Conservation (phyloP, 495 filamentous ascomycete genomes). For the Penicillium parvum region DNA sequence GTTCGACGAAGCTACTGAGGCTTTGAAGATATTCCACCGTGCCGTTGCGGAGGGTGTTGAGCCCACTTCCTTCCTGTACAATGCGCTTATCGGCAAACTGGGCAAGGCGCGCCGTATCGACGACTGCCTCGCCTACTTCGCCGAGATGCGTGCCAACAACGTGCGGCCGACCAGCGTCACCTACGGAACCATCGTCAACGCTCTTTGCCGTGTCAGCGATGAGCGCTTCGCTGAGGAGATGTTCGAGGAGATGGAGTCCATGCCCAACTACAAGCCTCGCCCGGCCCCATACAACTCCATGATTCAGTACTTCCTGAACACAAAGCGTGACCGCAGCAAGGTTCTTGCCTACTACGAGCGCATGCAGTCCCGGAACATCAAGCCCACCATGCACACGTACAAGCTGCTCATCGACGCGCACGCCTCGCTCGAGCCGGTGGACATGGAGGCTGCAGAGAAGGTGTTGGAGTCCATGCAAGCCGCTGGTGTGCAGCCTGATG, state of each 20-base stretch:
- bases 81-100: conserved; percentile 95
- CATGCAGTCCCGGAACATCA: conserved; percentile 82
- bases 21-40: conserved; percentile 92
- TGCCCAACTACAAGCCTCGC: conserved; percentile 97
- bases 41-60: conserved; percentile 92
- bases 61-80: conserved; percentile 95
- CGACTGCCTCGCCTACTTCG: conserved; percentile 96
- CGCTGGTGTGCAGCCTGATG: conserved; percentile 72
- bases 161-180: conserved; percentile 97
- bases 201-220: conserved; percentile 92
- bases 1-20: conserved; percentile 94
- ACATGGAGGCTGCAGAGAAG: conserved; percentile 84
- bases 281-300: conserved; percentile 97
- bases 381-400: conserved; percentile 92
- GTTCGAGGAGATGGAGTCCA: conserved; percentile 98
- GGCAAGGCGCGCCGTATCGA: conserved; percentile 97
- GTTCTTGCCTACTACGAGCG: conserved; percentile 94
- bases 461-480: conserved; percentile 75
- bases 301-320: conserved; percentile 98
- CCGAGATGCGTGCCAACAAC: conserved; percentile 88
- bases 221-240: conserved; percentile 97
- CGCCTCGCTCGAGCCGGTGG: conserved; percentile 86
- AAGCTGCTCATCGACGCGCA: conserved; percentile 96
- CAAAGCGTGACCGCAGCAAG: conserved; percentile 90
- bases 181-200: conserved; percentile 97